Evolutionary conservation across 1,284 basidiomycete genomes (phyloP).

Genomic region (Apiotrichum mycotoxinovorans): DNA sequence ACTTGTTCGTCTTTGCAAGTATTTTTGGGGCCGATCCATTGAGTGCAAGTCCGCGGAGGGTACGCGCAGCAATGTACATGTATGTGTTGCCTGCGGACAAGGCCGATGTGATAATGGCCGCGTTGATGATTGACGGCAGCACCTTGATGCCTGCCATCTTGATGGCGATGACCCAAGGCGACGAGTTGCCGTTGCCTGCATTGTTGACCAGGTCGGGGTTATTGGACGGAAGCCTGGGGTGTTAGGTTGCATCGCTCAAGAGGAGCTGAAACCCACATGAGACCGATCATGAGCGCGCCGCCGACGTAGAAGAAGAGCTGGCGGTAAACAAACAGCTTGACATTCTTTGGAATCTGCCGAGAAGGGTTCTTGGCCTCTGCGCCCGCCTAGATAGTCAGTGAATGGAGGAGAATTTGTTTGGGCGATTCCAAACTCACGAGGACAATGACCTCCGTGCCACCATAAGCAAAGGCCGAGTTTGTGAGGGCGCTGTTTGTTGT

Average conservation of each 20-base stretch:
- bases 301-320: slow-evolving; percentile 69
- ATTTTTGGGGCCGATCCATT: slow-evolving; percentile 63
- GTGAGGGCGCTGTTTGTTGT: slow-evolving; percentile 22
- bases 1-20: slow-evolving; percentile 63
- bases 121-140: slow-evolving; percentile 59
- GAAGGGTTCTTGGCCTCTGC: slow-evolving; percentile 59
- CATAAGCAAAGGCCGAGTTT: slow-evolving; percentile 12
- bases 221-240: slow-evolving; percentile 67
- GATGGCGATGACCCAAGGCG: slow-evolving; percentile 77
- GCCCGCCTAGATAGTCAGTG: slow-evolving; percentile 34
- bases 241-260: slow-evolving; percentile 53
- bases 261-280: slow-evolving; percentile 51
- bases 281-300: slow-evolving; percentile 61
- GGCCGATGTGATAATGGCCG: slow-evolving; percentile 57
- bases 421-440: slow-evolving; percentile 23
- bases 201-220: slow-evolving; percentile 58
- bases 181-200: slow-evolving; percentile 56
- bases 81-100: slow-evolving; percentile 58
- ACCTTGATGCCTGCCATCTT: slow-evolving; percentile 68
- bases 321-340: slow-evolving; percentile 68
- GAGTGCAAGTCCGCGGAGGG: slow-evolving; percentile 58
- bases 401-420: no score
- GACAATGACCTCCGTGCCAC: slow-evolving; percentile 46
- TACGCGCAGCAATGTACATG: slow-evolving; percentile 57
- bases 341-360: slow-evolving; percentile 70